Conservation (phyloP, 2,329 filamentous ascomycete species). For the Coniochaeta sp. region DNA sequence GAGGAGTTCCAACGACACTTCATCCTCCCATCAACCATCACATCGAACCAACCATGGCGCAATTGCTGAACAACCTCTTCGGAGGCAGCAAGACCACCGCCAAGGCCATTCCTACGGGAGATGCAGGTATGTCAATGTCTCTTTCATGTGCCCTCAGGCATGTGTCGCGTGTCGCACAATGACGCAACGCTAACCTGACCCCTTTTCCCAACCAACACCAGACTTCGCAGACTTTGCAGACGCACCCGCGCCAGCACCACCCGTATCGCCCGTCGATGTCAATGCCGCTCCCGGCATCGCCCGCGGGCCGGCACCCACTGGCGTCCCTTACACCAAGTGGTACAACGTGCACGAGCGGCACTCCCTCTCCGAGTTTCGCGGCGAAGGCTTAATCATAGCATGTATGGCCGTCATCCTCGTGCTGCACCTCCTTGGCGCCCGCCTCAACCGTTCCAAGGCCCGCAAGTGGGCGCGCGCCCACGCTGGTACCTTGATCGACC, state of each 20-base stretch:
- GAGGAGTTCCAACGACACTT: neutral
- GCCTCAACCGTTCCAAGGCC: constrained; percentile 72
- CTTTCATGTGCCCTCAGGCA: constrained; percentile 4
- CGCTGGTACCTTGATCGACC: constrained; percentile 62
- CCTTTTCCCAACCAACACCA: constrained; percentile 27
- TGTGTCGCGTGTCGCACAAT: neutral
- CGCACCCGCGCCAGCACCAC: constrained; percentile 59
- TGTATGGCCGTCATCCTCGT: constrained; percentile 68
- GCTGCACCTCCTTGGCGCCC: constrained; percentile 75
- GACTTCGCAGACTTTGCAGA: constrained; percentile 93
- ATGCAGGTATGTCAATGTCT: constrained; percentile 52
- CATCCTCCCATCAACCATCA: neutral
- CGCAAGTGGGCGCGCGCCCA: constrained; percentile 74
- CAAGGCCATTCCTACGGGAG: constrained; percentile 41
- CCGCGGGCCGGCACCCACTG: constrained; percentile 39
- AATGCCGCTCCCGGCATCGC: constrained; percentile 28
- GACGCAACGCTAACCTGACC: constrained; percentile 18
- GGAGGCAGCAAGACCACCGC: constrained; percentile 57
- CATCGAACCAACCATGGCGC: constrained; percentile 36
- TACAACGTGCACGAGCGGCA: constrained; percentile 94
- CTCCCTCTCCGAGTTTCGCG: constrained; percentile 73
- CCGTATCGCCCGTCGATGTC: constrained; percentile 32
- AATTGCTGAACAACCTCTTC: constrained; percentile 61
- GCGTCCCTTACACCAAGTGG: constrained; percentile 81
- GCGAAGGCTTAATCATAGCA: constrained; percentile 75